Evolutionary conservation across 2,329 filamentous ascomycete genomes (phyloP).

Genomic region (Apiospora phragmitis): DNA sequence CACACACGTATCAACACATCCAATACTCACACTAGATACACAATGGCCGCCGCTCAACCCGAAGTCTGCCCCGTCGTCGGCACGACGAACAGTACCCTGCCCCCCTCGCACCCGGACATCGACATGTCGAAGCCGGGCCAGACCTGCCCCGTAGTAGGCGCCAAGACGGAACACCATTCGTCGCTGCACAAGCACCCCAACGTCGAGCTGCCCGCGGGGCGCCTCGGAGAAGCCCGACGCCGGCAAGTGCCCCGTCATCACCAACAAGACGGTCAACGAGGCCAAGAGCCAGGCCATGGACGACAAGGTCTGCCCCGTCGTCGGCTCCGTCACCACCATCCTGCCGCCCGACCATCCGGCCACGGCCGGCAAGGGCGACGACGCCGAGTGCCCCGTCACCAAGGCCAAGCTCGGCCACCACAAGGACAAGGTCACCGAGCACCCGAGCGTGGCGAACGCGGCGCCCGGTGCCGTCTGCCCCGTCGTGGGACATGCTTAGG

Average conservation of each 20-base stretch:
- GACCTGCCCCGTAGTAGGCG: constrained; percentile 42
- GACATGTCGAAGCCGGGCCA: constrained; percentile 42
- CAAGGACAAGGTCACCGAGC: constrained; percentile 39
- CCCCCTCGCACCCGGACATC: constrained; percentile 40
- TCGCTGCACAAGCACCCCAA: constrained; percentile 41
- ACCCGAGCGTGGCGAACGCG: constrained; percentile 34
- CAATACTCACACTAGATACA: not conserved
- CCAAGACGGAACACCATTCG: constrained; percentile 42
- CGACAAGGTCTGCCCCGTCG: constrained; percentile 43
- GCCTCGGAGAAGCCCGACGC: constrained; percentile 32
- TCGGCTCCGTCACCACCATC: constrained; percentile 42
- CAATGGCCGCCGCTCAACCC: constrained; percentile 28
- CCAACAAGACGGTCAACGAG: constrained; percentile 34
- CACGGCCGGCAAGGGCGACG: constrained; percentile 29
- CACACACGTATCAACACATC: not conserved
- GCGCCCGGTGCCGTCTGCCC: constrained; percentile 37
- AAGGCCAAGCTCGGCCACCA: constrained; percentile 44
- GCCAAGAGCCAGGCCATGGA: constrained; percentile 41
- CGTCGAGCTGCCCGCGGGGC: constrained; percentile 30
- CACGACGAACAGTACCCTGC: constrained; percentile 41
- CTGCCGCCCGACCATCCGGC: constrained; percentile 41
- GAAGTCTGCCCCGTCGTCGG: constrained; percentile 42
- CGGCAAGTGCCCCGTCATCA: constrained; percentile 38
- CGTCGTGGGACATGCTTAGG: constrained; percentile 32
- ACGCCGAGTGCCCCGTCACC: constrained; percentile 41